phyloP scores from a whole-genome alignment of 768 basidiomycete genomes.

The Lentinus brumalis region DNA sequence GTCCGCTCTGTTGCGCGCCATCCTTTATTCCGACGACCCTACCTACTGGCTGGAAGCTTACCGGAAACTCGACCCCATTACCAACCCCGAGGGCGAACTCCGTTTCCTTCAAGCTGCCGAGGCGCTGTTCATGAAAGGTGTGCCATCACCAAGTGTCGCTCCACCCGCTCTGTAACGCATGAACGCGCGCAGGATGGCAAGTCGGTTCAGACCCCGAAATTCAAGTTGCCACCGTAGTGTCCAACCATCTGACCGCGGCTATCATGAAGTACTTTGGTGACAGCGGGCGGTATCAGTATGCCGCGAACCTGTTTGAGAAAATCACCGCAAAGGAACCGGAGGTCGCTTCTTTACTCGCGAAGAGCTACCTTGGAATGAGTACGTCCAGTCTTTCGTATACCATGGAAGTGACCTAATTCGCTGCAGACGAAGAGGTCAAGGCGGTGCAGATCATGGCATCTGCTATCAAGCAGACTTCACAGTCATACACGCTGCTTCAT shows the following conservation, averaged over 20 bases:
- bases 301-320: conserved; percentile 94
- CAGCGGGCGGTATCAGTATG: conserved; percentile 81
- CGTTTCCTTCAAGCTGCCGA: conserved; percentile 92
- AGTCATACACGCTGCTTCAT: conserved; percentile 93
- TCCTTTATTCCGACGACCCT: conserved; percentile 95
- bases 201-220: conserved; percentile 98
- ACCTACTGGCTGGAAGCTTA: conserved; percentile 91
- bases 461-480: conserved; percentile 83
- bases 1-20: conserved; percentile 87
- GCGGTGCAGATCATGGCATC: conserved; percentile 91
- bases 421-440: conserved; percentile 94
- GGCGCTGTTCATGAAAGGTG: conserved; percentile 84
- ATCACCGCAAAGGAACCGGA: conserved; percentile 85
- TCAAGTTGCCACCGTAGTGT: conserved; percentile 94
- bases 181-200: conserved; percentile 76
- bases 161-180: background rate
- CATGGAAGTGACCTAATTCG: background rate
- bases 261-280: conserved; percentile 98
- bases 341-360: conserved; percentile 83
- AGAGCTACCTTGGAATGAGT: conserved; percentile 98
- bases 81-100: conserved; percentile 83
- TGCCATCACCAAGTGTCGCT: conserved; percentile 11
- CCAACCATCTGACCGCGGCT: conserved; percentile 94
- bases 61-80: conserved; percentile 94
- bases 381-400: conserved; percentile 35